These are phyloP conservation scores for Septoria petroselini DNA, from an alignment of 2,329 filamentous ascomycete species.

Conservation along the genomic window DNA sequence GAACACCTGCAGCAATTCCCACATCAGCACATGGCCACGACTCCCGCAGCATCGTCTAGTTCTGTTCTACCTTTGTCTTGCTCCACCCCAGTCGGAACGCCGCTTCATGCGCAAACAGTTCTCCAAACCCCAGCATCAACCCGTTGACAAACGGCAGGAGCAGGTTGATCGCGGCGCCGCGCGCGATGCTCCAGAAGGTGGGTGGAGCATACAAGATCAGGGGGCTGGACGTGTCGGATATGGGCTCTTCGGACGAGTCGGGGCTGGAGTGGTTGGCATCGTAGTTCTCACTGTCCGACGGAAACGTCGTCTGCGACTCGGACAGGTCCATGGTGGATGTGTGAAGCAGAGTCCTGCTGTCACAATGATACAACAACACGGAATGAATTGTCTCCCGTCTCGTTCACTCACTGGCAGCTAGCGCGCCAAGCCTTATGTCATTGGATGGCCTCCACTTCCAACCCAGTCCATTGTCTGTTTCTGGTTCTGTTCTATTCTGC, in stretches of 20 bases:
- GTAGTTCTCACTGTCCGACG: constrained; percentile 81
- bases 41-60: no score
- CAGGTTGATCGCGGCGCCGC: constrained; percentile 93
- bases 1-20: constrained; percentile 52
- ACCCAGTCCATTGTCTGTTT: background rate
- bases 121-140: constrained; percentile 96
- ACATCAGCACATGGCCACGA: no score
- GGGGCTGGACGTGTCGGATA: constrained; percentile 61
- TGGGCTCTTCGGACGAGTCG: constrained; percentile 58
- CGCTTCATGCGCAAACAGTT: constrained; percentile 92
- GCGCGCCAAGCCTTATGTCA: background rate
- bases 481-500: background rate
- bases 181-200: constrained; percentile 77
- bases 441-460: no score
- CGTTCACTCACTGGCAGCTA: no score
- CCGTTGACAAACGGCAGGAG: constrained; percentile 94
- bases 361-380: no score
- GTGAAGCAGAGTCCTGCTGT: background rate
- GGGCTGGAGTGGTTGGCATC: constrained; percentile 50
- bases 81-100: constrained; percentile 92
- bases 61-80: constrained; percentile 73
- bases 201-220: constrained; percentile 86
- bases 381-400: no score
- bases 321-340: constrained; percentile 47
- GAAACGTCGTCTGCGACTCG: constrained; percentile 72